Conservation (phyloP, 2,329 filamentous ascomycete genomes). For the Colletotrichum gigasporum region DNA sequence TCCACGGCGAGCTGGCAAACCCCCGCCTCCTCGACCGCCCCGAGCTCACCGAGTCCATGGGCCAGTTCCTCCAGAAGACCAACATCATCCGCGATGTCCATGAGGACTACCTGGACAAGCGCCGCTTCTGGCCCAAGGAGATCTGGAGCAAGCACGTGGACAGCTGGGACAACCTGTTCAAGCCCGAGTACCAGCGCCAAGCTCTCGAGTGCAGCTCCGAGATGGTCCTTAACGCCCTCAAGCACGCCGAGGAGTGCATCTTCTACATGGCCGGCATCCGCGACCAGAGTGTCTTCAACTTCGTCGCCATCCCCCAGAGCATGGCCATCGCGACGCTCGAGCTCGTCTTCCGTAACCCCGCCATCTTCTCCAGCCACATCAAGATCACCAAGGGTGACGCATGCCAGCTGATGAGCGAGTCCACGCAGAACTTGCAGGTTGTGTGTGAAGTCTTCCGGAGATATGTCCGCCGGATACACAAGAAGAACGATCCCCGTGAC, state of each 20-base stretch:
- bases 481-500: conserved; percentile 93
- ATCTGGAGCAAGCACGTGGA: conserved; percentile 97
- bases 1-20: conserved; percentile 87
- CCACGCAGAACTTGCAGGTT: conserved; percentile 86
- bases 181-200: conserved; percentile 78
- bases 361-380: conserved; percentile 85
- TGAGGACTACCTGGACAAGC: conserved; percentile 87
- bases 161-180: conserved; percentile 89
- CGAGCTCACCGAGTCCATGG: conserved; percentile 93
- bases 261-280: conserved; percentile 96
- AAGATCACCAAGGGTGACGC: conserved; percentile 98
- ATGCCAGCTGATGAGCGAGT: conserved; percentile 90
- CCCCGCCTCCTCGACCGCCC: conserved; percentile 81
- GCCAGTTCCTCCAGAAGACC: conserved; percentile 95
- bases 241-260: conserved; percentile 90
- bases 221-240: conserved; percentile 91
- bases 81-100: conserved; percentile 97
- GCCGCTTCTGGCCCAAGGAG: conserved; percentile 94
- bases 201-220: conserved; percentile 90
- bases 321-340: conserved; percentile 98
- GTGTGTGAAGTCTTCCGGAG: conserved; percentile 84
- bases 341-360: conserved; percentile 89
- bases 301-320: conserved; percentile 93
- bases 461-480: conserved; percentile 83
- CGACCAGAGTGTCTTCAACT: conserved; percentile 99